Evolutionary conservation across 805 yeast genomes (phyloP), one percentile per base, ranked within the genome.

Genomic region (Candida takata): DNA sequence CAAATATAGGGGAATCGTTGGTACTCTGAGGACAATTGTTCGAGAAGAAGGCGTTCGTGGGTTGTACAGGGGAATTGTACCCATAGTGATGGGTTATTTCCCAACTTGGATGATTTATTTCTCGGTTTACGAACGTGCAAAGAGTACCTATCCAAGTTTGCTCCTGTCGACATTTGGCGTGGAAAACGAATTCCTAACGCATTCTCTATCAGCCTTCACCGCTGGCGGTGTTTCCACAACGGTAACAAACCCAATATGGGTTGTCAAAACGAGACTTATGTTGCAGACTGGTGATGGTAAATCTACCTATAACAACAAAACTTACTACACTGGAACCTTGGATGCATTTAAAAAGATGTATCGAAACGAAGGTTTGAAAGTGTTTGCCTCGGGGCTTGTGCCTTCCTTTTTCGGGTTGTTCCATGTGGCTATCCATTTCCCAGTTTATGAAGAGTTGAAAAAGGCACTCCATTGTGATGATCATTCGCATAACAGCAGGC

Each of bases 51-150:
- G 97, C 8, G 49, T 77, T 2, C 60, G 74, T 27, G 97, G 97
- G 0, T 65, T 92, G 11, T 92, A 92, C 56, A 66, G 95, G 42
- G 98, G 98, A 5, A 62, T 92, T 17, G 81, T 81, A 2, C 97
- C 98, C n/a, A 86, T 90, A 27, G 72, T 90, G 1, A 60, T 90
- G 34, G 98, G 98, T 0, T 92, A 92, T 59, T 77, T 92, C 49
- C 98, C 98, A 12, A 86, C 97, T 0, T 92, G 98, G 98, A 87
- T 87, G 69, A 84, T 92, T 31, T 92, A 92, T 57, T 92, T 92
- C 61, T 72, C 90, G 7, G 83, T 87, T 23, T 92, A 92, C 58
- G 97, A 90, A 54, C 64, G 71, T 37, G 79, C 87, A 19, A 88
- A 87, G 55, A 51, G 58, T 30, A 53, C 68, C 33, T 74, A 72